A percentile compares a stretch with the other conserved stretches of the same genome.
Conservation (phyloP, 768 basidiomycete genomes). For the Tubosaeta brunneosetosa region DNA sequence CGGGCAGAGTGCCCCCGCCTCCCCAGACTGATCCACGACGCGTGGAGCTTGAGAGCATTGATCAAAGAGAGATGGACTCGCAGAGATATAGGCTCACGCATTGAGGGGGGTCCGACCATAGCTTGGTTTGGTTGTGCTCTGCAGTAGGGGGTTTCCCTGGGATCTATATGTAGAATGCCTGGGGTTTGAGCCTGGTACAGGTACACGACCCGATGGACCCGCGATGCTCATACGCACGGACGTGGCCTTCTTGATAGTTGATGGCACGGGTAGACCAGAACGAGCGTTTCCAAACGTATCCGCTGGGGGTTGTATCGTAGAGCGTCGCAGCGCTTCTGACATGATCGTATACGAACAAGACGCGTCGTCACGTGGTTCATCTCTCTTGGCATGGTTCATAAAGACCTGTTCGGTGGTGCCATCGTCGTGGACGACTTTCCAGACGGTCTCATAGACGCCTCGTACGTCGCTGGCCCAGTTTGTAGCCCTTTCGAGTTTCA, state of each 20-base stretch:
- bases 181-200: conserved; percentile 47
- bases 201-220: conserved; percentile 65
- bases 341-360: conserved; percentile 12
- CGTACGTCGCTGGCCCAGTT: conserved; percentile 50
- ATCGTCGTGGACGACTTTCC: conserved; percentile 58
- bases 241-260: conserved; percentile 67
- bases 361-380: conserved; percentile 23
- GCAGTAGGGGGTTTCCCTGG: conserved; percentile 67
- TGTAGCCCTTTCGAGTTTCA: neutral
- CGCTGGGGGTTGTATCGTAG: conserved; percentile 50
- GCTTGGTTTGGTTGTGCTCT: conserved; percentile 62
- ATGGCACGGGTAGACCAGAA: conserved; percentile 70
- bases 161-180: conserved; percentile 67
- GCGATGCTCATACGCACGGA: conserved; percentile 66
- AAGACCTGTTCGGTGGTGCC: conserved; percentile 77
- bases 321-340: conserved; percentile 52
- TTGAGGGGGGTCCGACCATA: conserved; percentile 73
- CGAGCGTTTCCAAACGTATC: conserved; percentile 49
- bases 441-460: conserved; percentile 66
- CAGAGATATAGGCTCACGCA: conserved; percentile 38
- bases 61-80: conserved; percentile 4
- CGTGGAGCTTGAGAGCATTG: conserved; percentile 45
- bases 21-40: conserved; percentile 76
- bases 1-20: conserved; percentile 41
- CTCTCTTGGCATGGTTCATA: conserved; percentile 11